A percentile compares a stretch with the other conserved stretches of the same genome.
These are phyloP conservation scores for Trifolium subterraneum DNA, from an alignment of 306 rosid species.

Conservation along the genomic window DNA sequence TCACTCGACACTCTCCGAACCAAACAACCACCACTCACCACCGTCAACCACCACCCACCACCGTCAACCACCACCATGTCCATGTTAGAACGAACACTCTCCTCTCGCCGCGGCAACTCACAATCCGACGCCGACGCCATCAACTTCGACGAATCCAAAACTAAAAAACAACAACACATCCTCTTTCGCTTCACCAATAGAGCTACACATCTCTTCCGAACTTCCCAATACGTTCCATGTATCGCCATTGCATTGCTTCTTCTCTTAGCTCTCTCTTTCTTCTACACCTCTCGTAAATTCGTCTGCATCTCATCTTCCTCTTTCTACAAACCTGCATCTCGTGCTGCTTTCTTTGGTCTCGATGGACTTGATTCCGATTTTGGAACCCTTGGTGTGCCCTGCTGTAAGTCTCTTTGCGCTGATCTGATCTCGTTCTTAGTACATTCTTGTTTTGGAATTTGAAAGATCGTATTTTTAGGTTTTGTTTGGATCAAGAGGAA, in stretches of 20 bases:
- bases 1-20: neutral
- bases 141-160: slow-evolving; percentile 16
- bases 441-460: slow-evolving; percentile 17
- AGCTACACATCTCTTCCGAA: slow-evolving; percentile 57
- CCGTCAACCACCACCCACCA: slow-evolving; percentile 33
- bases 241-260: slow-evolving; percentile 36
- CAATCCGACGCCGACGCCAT: slow-evolving; percentile 42
- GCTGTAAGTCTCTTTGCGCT: slow-evolving; percentile 72
- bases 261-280: slow-evolving; percentile 39
- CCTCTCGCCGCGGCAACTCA: slow-evolving; percentile 68
- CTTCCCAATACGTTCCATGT: slow-evolving; percentile 50
- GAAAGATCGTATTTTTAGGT: neutral
- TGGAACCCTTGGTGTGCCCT: slow-evolving; percentile 95
- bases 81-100: slow-evolving; percentile 73
- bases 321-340: slow-evolving; percentile 55
- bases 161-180: slow-evolving; percentile 51
- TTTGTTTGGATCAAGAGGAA: slow-evolving; percentile 20
- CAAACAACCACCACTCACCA: slow-evolving; percentile 35
- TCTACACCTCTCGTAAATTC: slow-evolving; percentile 69
- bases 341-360: slow-evolving; percentile 69
- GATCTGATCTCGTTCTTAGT: slow-evolving; percentile 20
- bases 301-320: slow-evolving; percentile 67
- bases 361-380: slow-evolving; percentile 89
- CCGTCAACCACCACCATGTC: slow-evolving; percentile 28
- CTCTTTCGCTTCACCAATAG: slow-evolving; percentile 54